A percentile compares a stretch with the other conserved stretches of the same genome.
Conservation (phyloP, 2,329 filamentous ascomycete genomes). For the Colletotrichum trifolii region DNA sequence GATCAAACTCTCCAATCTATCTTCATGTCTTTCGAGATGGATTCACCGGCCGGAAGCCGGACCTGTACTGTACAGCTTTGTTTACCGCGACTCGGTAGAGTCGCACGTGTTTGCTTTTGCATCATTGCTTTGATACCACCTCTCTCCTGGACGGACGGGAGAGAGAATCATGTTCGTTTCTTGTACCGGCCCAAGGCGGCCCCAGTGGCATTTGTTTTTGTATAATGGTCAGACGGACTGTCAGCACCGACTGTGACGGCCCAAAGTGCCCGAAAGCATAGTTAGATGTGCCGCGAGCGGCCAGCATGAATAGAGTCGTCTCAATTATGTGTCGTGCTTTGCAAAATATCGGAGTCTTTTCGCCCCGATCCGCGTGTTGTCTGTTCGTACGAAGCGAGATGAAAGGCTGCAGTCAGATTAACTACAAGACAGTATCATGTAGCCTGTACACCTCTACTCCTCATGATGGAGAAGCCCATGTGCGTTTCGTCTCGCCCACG, state of each 20-base stretch:
- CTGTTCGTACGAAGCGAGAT: no score
- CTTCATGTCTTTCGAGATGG: constrained; percentile 9
- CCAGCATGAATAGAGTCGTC: neutral
- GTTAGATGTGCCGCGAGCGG: constrained; percentile 1
- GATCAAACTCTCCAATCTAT: constrained; percentile 1
- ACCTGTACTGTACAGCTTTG: neutral
- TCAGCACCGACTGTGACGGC: neutral
- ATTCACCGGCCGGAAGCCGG: constrained; percentile 6
- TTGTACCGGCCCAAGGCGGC: constrained; percentile 7
- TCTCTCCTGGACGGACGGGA: constrained; percentile 18
- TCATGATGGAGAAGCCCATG: no score
- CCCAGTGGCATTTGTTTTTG: constrained; percentile 11
- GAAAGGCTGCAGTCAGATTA: no score
- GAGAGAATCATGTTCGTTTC: constrained; percentile 27
- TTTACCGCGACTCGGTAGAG: constrained; percentile 3
- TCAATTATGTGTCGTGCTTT: neutral
- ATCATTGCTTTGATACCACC: constrained; percentile 33
- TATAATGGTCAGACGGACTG: constrained; percentile 9
- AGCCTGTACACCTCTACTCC: no score
- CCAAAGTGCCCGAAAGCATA: neutral
- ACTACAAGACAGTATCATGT: no score
- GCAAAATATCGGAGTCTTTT: no score
- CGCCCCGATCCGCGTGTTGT: no score
- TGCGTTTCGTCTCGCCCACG: no score
- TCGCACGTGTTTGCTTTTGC: constrained; percentile 13